Evolutionary conservation across 495 filamentous ascomycete species (phyloP), one percentile per base, ranked within the genome.

Genomic region (Penicillium coffeae): DNA sequence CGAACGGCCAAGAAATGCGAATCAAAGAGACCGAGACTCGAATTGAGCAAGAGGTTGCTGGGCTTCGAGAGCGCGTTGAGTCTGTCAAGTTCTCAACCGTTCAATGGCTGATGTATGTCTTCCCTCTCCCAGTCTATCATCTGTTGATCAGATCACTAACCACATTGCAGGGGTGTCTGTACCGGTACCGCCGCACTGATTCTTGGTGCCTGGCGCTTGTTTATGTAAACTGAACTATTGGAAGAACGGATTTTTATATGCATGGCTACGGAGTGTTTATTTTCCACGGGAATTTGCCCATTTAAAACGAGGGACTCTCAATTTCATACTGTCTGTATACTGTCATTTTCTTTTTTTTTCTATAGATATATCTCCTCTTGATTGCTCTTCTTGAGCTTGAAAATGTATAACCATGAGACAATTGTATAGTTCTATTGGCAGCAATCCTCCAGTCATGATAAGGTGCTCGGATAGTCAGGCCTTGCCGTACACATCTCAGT

Each of bases 1-100:
- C 90, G 8, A 95, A 95, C 58, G 86, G 88, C 55, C 93, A 97
- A 73, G 93, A 97, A 70, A 78, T 99, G 72, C 95, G 95, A 72
- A 90, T 99, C 55, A 96, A 95, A 74, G 93, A 99, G 77, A 97
- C 94, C 14, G 93, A 99, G 69, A 95, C 90, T 38, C 80, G 93
- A 64, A 97, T 99, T 68, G 93, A 99, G 74, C 93, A 96, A 72
- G 93, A 97, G 72, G 90, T 93, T 34, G 93, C 93, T 18, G 87
- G 86, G 16, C 64, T 99, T 55, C 74, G 89, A 51, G 93, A 96
- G 71, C 82, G 92, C 68, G 75, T 99, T 25, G 94, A 97, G 74
- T 89, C 87, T 47, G 93, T 99, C 51, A 97, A 99, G 73, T 97
- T 97, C 67, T 87, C 87, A 56, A 97, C 94, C 38, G 65, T 99